Conservation (phyloP, 768 basidiomycete genomes). For the Pholiota molesta region DNA sequence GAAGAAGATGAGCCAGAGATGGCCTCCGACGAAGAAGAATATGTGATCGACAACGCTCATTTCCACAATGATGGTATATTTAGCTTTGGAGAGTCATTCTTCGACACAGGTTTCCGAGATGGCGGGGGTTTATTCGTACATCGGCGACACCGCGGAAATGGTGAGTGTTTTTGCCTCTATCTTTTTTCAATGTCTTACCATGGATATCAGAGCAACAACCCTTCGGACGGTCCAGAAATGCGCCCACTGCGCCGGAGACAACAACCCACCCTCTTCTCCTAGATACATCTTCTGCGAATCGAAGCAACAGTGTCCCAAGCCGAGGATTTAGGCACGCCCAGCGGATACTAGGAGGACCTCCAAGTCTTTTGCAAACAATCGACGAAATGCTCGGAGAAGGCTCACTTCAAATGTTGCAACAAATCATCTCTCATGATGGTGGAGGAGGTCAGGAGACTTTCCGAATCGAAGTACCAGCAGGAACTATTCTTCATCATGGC, state of each 20-base stretch:
- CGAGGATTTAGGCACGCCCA: constrained; percentile 59
- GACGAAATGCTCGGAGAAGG: constrained; percentile 83
- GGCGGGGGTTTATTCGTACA: constrained; percentile 52
- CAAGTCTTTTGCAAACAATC: constrained; percentile 73
- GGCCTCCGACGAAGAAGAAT: constrained; percentile 71
- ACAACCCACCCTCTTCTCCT: constrained; percentile 83
- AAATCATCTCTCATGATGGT: constrained; percentile 68
- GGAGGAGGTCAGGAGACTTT: constrained; percentile 66
- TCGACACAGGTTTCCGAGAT: constrained; percentile 46
- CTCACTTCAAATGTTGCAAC: constrained; percentile 82
- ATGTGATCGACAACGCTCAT: constrained; percentile 38
- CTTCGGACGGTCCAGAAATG: constrained; percentile 64
- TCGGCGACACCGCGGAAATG: constrained; percentile 54
- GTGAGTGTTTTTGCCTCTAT: constrained; percentile 32
- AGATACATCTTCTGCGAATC: constrained; percentile 56
- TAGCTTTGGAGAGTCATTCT: constrained; percentile 55
- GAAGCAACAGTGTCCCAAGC: constrained; percentile 44
- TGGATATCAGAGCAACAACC: constrained; percentile 50
- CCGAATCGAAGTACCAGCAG: constrained; percentile 75
- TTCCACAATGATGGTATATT: constrained; percentile 53
- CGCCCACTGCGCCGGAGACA: constrained; percentile 57
- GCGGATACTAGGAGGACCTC: constrained; percentile 53
- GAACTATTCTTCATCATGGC: constrained; percentile 62
- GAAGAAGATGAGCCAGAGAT: constrained; percentile 65
- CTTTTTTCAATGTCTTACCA: not conserved